Conservation (phyloP, 805 yeast genomes). For the Candida anglica region DNA sequence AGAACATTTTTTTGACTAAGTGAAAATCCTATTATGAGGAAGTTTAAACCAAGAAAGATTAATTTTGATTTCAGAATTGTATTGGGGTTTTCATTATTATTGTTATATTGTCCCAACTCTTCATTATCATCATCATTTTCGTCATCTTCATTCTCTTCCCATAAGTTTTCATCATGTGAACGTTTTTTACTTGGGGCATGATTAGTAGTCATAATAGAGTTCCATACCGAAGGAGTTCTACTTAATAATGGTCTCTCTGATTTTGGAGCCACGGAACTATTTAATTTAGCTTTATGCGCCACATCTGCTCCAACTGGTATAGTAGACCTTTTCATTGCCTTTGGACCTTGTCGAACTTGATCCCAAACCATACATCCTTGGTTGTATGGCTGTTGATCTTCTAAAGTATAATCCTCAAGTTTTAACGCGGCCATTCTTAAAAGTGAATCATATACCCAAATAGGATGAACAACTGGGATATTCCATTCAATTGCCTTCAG, state of each 20-base stretch:
- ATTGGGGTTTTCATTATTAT: conserved; percentile 5
- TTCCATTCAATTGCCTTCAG: conserved; percentile 51
- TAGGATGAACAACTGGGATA: conserved; percentile 48
- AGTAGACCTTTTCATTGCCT: not conserved
- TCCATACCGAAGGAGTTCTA: conserved; percentile 37
- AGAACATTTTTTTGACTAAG: conserved; percentile 34
- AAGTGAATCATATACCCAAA: conserved; percentile 45
- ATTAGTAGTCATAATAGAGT: conserved; percentile 33
- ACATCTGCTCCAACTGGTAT: not conserved
- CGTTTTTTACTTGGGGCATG: conserved; percentile 7
- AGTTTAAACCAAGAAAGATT: conserved; percentile 40
- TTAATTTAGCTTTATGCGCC: conserved; percentile 1
- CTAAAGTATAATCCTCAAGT: conserved; percentile 35
- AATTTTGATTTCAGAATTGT: conserved; percentile 11
- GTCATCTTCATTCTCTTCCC: conserved; percentile 8
- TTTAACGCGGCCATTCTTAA: conserved; percentile 42
- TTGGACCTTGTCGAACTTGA: conserved; percentile 8
- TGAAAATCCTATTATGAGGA: conserved; percentile 41
- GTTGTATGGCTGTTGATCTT: conserved; percentile 13
- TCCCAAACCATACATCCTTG: conserved; percentile 38
- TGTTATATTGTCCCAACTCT: conserved; percentile 5
- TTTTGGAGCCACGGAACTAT: conserved; percentile 5
- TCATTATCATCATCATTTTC: conserved; percentile 13
- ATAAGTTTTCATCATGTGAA: conserved; percentile 3
- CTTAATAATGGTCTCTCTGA: conserved; percentile 7